Conservation (phyloP, 306 rosid genomes). For the Quercus ilex region DNA sequence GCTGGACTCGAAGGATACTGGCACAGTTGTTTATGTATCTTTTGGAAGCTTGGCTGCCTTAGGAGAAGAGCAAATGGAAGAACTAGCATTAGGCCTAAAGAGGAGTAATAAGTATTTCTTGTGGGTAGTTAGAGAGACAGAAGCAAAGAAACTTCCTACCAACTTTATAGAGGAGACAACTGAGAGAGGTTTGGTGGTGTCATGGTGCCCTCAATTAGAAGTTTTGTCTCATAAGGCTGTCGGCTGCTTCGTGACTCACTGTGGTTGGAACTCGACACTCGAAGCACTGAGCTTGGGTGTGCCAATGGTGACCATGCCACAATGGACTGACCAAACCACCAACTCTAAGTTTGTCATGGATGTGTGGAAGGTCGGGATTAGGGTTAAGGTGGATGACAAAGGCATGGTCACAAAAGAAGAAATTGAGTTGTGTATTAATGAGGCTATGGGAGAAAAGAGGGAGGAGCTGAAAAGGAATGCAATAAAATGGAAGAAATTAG, state of each 20-base stretch:
- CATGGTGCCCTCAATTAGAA: slow-evolving; percentile 15
- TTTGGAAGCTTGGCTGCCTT: slow-evolving; percentile 10
- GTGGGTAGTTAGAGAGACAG: slow-evolving; percentile 18
- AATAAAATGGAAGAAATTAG: slow-evolving; percentile 9
- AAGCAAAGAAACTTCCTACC: slow-evolving; percentile 9
- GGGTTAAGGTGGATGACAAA: slow-evolving; percentile 2
- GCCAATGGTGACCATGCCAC: slow-evolving; percentile 16
- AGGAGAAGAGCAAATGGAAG: slow-evolving; percentile 21
- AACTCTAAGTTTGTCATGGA: slow-evolving; percentile 15
- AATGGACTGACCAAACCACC: slow-evolving; percentile 15
- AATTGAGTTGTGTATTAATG: neutral
- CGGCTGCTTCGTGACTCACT: slow-evolving; percentile 14
- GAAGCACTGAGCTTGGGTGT: slow-evolving; percentile 20
- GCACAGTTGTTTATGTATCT: slow-evolving; percentile 9
- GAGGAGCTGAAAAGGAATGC: slow-evolving; percentile 3
- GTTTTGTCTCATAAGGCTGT: slow-evolving; percentile 9
- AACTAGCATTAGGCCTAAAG: slow-evolving; percentile 1
- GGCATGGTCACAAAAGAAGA: slow-evolving; percentile 10
- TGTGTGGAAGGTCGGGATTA: slow-evolving; percentile 19
- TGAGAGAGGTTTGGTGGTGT: slow-evolving; percentile 9
- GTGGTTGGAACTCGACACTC: slow-evolving; percentile 21
- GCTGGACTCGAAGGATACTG: slow-evolving; percentile 13
- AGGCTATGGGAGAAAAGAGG: slow-evolving; percentile 16
- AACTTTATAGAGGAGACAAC: neutral
- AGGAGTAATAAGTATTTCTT: neutral